Base-by-base conservation (phyloP, 768 basidiomycete species). In the Naganishia onofrii region DNA sequence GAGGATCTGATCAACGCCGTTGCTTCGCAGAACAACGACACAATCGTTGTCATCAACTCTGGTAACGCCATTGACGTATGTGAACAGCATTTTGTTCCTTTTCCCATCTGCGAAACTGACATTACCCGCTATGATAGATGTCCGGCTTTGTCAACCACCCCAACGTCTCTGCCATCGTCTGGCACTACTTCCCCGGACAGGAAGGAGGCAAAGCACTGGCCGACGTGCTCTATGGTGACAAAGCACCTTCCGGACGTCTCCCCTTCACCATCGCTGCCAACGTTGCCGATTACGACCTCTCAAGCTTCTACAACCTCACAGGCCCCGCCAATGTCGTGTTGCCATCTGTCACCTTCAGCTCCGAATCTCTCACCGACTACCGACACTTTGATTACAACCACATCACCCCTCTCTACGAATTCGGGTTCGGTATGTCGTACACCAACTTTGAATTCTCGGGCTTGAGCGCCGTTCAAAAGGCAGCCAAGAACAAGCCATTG, bases 401-500 rank as follows among this genome's bases (percentile, higher is more conserved):
- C 29, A 83, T 89, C 48, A 79, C 82, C 64, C 85, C 88, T 0
- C 82, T 89, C 36, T 90, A 88, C 80, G 84, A 87, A 17, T 90
- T 90, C 76, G 89, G 89, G 85, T 88, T 74, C 55, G 90, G 90
- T 29, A 81, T 91, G 12, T 91, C 90, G 0, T 92, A 91, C 80
- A 90, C 90, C 7, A 85, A 82, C 0, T 92, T 91, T 76, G 76
- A 79, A 2, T 83, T 88, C 44, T 84, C 84, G 0, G 81, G 86
- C 63, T 76, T 89, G 9, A 70, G 74, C 0, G 75, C 87, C 10
- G 36, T 44, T 29, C 60, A 46, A 26, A 63, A 63, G 38, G 23
- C 60, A 26, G 21, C 38, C 38, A 42, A 63, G 60, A 63, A 63
- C 60, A 63, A 63, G 60, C 60, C 60, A 23, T 44, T 63, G 60